Base-by-base conservation (phyloP, 192 early-diverging fungal genomes). In the Podila minutissima region DNA sequence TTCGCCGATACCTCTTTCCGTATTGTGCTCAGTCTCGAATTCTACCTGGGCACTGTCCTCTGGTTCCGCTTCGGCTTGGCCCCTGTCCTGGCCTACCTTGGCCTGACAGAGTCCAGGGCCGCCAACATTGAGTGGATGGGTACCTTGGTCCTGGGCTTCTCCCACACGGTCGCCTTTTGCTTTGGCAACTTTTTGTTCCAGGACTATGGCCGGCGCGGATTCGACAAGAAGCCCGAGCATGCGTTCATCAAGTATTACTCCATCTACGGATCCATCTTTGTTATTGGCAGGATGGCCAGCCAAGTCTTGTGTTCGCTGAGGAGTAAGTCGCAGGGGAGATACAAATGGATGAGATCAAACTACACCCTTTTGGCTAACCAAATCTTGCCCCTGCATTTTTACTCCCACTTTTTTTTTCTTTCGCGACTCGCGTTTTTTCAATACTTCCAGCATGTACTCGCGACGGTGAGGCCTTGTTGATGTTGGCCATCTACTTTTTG, bases 161-260 rank as follows among this genome's bases (percentile, higher is more conserved):
- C 77, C 1, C 71, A 81, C 66, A 81, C 77, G 24, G 72, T 71
- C 12, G 77, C 77, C 28, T 81, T 73, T 64, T 66, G 70, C 12
- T 81, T 81, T 49, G 71, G 71, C 28, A 81, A 81, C 33, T 81
- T 81, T 32, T 57, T 81, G 7, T 81, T 72, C 41, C 77, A 81
- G 62, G 77, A 81, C 50, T 81, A 81, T 28, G 72, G 72, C 15
- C 71, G 77, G 20, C 77, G 71, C 4, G 77, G 77, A 2, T 81
- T 81, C 32, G 71, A 81, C 58, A 81, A 81, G 63, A 73, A 73
- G 24, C 71, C 77, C 26, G 77, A 81, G 71, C 68, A 69, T 55
- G 71, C 77, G 11, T 81, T 73, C 28, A 73, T 81, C 64, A 81
- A 81, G 62, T 81, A 81, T 53, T 81, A 81, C 37, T 81, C 77